Evolutionary conservation across 2,329 filamentous ascomycete species (phyloP).

Genomic region (Penicillium sp.): DNA sequence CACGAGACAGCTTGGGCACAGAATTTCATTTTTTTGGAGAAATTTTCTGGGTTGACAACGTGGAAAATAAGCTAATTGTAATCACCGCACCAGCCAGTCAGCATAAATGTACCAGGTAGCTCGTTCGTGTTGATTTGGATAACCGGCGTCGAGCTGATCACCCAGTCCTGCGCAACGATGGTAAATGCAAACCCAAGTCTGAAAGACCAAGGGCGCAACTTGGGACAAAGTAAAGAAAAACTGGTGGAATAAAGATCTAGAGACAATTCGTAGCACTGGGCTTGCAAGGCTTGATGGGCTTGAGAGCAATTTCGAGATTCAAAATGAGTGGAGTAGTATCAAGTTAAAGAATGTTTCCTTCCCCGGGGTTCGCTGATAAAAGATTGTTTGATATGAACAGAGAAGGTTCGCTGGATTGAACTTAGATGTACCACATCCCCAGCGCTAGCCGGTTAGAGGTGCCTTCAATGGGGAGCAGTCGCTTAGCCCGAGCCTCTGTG

Average conservation of each 20-base stretch:
- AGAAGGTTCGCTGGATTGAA: neutral
- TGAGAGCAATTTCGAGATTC: neutral
- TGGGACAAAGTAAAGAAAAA: neutral
- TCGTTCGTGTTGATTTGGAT: no score
- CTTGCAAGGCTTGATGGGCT: neutral
- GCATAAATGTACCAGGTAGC: no score
- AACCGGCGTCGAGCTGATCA: no score
- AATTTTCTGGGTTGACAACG: neutral
- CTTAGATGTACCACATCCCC: constrained; percentile 45
- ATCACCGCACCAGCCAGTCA: no score
- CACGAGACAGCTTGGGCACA: neutral
- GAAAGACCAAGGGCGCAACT: neutral
- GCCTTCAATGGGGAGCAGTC: constrained; percentile 37
- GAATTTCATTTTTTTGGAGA: neutral
- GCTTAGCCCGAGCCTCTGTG: constrained; percentile 32
- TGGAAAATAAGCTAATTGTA: neutral
- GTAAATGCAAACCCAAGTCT: neutral
- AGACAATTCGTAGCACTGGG: neutral
- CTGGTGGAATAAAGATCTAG: neutral
- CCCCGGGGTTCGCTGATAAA: neutral
- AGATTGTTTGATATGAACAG: neutral
- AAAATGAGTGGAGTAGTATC: no score
- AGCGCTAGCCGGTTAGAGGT: constrained; percentile 32
- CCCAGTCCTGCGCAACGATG: no score
- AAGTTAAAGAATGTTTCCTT: neutral